Conservation (phyloP, 345 rosid genomes). For the Brassica napus region DNA sequence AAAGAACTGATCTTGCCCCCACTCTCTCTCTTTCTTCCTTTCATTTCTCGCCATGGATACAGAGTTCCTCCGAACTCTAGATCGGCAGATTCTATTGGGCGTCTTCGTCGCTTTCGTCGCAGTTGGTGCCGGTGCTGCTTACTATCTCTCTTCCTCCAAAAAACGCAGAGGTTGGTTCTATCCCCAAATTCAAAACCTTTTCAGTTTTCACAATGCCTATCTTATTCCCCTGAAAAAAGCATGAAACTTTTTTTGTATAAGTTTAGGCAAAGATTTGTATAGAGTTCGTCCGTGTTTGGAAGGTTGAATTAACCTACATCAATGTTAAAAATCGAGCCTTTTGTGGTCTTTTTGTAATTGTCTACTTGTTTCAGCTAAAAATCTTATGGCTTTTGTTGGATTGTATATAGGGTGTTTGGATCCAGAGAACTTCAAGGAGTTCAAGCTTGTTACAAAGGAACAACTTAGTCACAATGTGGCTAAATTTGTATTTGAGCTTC, state of each 20-base stretch:
- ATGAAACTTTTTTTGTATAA: background rate
- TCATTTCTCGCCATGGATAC: constrained; percentile 49
- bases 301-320: background rate
- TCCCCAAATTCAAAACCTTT: background rate
- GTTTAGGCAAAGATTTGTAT: background rate
- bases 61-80: constrained; percentile 60
- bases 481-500: constrained; percentile 79
- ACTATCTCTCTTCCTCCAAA: constrained; percentile 58
- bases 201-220: constrained; percentile 3
- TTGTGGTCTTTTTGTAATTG: background rate
- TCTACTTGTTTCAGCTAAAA: background rate
- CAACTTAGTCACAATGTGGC: constrained; percentile 98
- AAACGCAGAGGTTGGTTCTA: constrained; percentile 63
- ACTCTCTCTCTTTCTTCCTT: background rate
- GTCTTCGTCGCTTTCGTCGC: constrained; percentile 77
- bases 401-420: constrained; percentile 61
- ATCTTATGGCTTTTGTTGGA: constrained; percentile 4
- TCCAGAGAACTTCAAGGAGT: constrained; percentile 87
- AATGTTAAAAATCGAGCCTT: background rate
- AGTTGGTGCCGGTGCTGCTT: constrained; percentile 56
- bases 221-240: background rate
- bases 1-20: background rate
- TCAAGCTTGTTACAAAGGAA: constrained; percentile 77
- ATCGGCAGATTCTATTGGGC: constrained; percentile 70
- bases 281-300: background rate